A percentile compares a stretch with the other conserved stretches of the same genome.
Conservation (phyloP, 768 basidiomycete genomes). For the Mycena capillaripes region DNA sequence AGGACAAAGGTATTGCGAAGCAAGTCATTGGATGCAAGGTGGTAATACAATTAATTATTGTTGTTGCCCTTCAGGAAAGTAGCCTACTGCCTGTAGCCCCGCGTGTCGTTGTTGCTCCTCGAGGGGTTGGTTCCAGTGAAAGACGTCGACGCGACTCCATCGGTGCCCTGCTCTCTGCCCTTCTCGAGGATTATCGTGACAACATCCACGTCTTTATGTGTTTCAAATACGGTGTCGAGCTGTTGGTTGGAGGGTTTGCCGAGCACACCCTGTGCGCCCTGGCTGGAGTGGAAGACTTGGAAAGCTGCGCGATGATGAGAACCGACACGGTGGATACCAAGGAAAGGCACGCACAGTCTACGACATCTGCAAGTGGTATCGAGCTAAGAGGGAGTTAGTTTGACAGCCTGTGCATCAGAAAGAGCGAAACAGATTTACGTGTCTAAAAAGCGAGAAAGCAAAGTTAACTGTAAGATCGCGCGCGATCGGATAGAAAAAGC, state of each 20-base stretch:
- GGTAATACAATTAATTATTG: slow-evolving; percentile 31
- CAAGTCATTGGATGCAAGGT: slow-evolving; percentile 10
- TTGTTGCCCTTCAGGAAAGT: slow-evolving; percentile 7
- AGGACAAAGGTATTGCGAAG: no score
- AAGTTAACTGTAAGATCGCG: slow-evolving; percentile 37
- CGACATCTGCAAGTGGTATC: slow-evolving; percentile 79
- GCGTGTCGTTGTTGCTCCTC: slow-evolving; percentile 34
- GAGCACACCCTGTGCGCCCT: slow-evolving; percentile 87
- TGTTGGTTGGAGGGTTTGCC: slow-evolving; percentile 86
- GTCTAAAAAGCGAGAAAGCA: slow-evolving; percentile 57
- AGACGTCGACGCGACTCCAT: slow-evolving; percentile 52
- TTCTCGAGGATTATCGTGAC: slow-evolving; percentile 70
- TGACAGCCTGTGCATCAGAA: not conserved
- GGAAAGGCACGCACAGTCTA: slow-evolving; percentile 77
- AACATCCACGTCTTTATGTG: slow-evolving; percentile 75
- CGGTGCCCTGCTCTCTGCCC: slow-evolving; percentile 70
- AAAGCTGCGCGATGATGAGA: slow-evolving; percentile 64
- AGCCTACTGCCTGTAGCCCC: not conserved
- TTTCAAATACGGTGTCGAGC: slow-evolving; percentile 80
- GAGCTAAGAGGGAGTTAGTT: slow-evolving; percentile 57
- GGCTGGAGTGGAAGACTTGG: slow-evolving; percentile 75
- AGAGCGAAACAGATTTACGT: slow-evolving; percentile 63
- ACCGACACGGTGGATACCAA: not conserved
- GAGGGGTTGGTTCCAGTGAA: slow-evolving; percentile 41
- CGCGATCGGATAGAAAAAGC: slow-evolving; percentile 39